These are phyloP conservation scores for Penicillium flavigenum DNA, from an alignment of 495 filamentous ascomycete genomes.

Conservation along the genomic window DNA sequence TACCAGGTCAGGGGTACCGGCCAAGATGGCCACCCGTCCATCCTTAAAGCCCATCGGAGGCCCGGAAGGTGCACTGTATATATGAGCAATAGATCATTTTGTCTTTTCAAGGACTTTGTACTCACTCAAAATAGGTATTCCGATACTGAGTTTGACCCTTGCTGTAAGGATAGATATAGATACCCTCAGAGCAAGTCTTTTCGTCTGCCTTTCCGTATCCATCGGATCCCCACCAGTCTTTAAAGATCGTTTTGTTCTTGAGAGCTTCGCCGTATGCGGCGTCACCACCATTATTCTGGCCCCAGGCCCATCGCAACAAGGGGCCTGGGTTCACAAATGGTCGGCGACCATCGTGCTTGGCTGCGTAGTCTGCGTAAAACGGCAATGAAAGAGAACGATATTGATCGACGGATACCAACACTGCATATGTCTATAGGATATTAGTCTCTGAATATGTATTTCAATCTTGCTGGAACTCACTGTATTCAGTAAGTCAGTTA, in stretches of 20 bases:
- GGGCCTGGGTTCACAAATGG: conserved; percentile 59
- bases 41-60: conserved; percentile 46
- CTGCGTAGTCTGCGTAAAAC: conserved; percentile 54
- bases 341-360: conserved; percentile 42
- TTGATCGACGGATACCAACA: conserved; percentile 53
- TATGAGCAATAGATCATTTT: not conserved
- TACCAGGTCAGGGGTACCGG: conserved; percentile 56
- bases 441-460: not conserved
- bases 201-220: conserved; percentile 41
- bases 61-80: conserved; percentile 16
- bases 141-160: conserved; percentile 32
- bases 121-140: conserved; percentile 29
- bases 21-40: conserved; percentile 44
- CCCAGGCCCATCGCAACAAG: conserved; percentile 56
- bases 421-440: conserved; percentile 44
- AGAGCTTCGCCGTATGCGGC: conserved; percentile 37
- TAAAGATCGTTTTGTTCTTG: conserved; percentile 51
- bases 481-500: conserved; percentile 14
- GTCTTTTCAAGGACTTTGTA: not conserved
- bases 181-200: conserved; percentile 41
- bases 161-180: conserved; percentile 36
- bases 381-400: conserved; percentile 46
- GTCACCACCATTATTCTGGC: conserved; percentile 40
- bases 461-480: not conserved
- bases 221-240: conserved; percentile 51